Base-by-base conservation (phyloP, 768 basidiomycete species). In the Boletus bicolor region DNA sequence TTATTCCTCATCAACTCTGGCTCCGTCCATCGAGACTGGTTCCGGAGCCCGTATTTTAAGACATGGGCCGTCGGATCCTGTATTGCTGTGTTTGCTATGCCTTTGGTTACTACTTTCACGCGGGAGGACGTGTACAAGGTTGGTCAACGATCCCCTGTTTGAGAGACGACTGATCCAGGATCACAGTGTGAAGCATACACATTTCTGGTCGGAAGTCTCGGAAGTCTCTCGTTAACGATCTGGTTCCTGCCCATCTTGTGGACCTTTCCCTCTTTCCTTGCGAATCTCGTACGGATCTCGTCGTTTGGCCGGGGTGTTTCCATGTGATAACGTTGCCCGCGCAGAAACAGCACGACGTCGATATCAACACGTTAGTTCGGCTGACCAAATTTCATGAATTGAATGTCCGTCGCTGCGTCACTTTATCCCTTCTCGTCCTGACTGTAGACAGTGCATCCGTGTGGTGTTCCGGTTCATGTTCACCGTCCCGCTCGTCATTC, bases 311-410 rank as follows among this genome's bases (percentile, higher is more conserved):
- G 30, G 30, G 17, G 1, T 7, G 9, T 54, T 24, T 26, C 7
- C 38, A n/a, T 8, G 21, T 42, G 39, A 17, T 21, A 19, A 43
- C 6, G 0, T 44, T 10, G n/a, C 14, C 28, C 44, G 51, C 9
- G 51, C 55, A 90, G 87, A 79, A 79, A 64, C 62, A 61, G 15
- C 80, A 86, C 65, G 82, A 81, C 8, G 85, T 89, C 9, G 90
- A 92, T 50, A 77, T 62, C 17, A 75, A 62, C 32, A 89, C 86
- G 3, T 77, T 92, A 45, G 78, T 89, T 21, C 83, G 89, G 21
- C 72, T 93, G 48, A 85, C 85, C 36, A 91, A 86, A 59, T 93
- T 89, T 65, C 86, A 89, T 39, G 89, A 93, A 64, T 72, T 92
- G 39, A 93, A 93, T 61, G 91, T 92, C 59, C 36, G 89, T 72